Percentiles rank a stretch among this genome's conserved stretches.
phyloP scores from a whole-genome alignment of 73 alveolate species.

The Paramecium octaurelia region DNA sequence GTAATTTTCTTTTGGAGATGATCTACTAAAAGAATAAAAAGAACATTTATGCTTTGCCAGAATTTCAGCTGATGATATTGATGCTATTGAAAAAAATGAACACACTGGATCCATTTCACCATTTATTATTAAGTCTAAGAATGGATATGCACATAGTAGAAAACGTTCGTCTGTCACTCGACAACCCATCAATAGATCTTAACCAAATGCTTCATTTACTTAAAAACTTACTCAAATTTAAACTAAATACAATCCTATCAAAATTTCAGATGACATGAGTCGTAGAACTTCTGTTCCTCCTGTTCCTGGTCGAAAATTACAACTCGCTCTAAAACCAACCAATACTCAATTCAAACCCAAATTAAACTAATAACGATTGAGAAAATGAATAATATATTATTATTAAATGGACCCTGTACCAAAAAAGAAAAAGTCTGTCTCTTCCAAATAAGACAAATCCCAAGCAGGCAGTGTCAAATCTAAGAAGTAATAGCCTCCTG shows the following conservation, averaged over 20 bases:
- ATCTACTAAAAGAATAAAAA: background rate
- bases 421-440: background rate
- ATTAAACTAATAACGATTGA: constrained; percentile 9
- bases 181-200: background rate
- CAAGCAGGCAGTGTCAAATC: constrained; percentile 45
- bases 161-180: background rate
- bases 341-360: background rate
- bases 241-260: background rate
- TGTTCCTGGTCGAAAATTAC: background rate
- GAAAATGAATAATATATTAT: background rate
- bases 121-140: background rate
- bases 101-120: background rate
- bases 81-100: background rate
- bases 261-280: background rate
- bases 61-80: background rate
- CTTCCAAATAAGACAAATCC: constrained; percentile 39
- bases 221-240: background rate
- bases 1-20: background rate
- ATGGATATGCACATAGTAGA: background rate
- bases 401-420: background rate
- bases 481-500: constrained; percentile 30
- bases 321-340: background rate
- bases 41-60: background rate
- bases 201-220: background rate
- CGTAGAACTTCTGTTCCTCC: constrained; percentile 15